Evolutionary conservation across 352 stramenopile species (phyloP).

Genomic region (Pythium oligandrum): DNA sequence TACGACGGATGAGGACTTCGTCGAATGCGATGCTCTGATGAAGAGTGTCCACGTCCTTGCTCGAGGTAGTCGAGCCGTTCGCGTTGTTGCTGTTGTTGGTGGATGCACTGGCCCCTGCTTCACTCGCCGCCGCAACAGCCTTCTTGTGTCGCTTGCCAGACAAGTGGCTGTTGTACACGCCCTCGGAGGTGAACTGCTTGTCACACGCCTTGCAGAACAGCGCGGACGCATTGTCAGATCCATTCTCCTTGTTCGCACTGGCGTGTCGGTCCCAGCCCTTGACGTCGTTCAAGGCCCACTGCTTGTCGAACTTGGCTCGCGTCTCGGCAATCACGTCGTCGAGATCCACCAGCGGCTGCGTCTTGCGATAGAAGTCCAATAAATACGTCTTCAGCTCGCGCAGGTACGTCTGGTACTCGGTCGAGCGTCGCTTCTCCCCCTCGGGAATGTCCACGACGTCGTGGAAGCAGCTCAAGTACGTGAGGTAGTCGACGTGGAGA

Average conservation of each 20-base stretch:
- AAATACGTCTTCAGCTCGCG: slow-evolving; percentile 76
- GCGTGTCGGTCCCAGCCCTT: slow-evolving; percentile 32
- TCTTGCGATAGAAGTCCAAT: slow-evolving; percentile 82
- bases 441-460: slow-evolving; percentile 59
- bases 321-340: slow-evolving; percentile 84
- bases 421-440: slow-evolving; percentile 51
- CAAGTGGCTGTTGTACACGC: slow-evolving; percentile 68
- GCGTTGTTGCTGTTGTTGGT: not conserved
- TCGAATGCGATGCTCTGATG: slow-evolving; percentile 59
- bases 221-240: slow-evolving; percentile 1
- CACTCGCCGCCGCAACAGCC: slow-evolving; percentile 19
- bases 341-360: slow-evolving; percentile 83
- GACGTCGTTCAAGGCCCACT: slow-evolving; percentile 62
- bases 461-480: slow-evolving; percentile 61
- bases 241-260: not conserved
- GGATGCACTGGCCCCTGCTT: not conserved
- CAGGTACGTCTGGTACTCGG: slow-evolving; percentile 63
- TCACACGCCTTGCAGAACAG: slow-evolving; percentile 64
- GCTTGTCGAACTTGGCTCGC: slow-evolving; percentile 77
- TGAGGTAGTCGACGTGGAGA: slow-evolving; percentile 59
- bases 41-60: slow-evolving; percentile 3
- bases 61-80: slow-evolving; percentile 3
- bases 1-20: slow-evolving; percentile 62
- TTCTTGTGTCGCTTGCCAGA: slow-evolving; percentile 82
- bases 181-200: slow-evolving; percentile 70